Percentiles rank a stretch among this genome's conserved stretches.
These are phyloP conservation scores for Venturia oleaginea DNA, from an alignment of 2,329 filamentous ascomycete species.

Conservation along the genomic window DNA sequence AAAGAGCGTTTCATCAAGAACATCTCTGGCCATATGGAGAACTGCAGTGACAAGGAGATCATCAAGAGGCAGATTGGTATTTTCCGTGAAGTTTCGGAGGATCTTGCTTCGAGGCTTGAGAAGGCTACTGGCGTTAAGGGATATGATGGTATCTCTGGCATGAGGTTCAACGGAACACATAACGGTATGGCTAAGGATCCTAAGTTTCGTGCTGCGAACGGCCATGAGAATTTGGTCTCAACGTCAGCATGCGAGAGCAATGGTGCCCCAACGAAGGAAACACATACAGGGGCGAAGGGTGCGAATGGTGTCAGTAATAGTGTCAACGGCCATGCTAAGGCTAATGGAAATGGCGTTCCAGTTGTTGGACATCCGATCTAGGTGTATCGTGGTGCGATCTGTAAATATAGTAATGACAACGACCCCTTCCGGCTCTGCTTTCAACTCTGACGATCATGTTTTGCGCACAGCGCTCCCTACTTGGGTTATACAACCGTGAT, in stretches of 20 bases:
- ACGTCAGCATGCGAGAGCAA: slow-evolving; percentile 28
- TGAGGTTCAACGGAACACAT: slow-evolving; percentile 52
- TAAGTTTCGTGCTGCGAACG: slow-evolving; percentile 42
- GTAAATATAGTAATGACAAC: neutral
- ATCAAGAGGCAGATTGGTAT: slow-evolving; percentile 57
- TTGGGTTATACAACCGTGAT: too few species aligned
- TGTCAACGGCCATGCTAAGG: neutral
- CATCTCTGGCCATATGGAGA: slow-evolving; percentile 53
- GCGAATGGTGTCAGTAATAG: neutral
- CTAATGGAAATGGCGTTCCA: neutral
- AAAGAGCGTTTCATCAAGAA: slow-evolving; percentile 51
- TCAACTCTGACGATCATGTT: too few species aligned
- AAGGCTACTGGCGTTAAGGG: slow-evolving; percentile 55
- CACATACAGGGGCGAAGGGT: neutral
- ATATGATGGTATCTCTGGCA: slow-evolving; percentile 45
- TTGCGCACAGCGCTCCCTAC: too few species aligned
- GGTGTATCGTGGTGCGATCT: neutral
- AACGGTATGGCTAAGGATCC: slow-evolving; percentile 49
- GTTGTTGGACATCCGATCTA: neutral
- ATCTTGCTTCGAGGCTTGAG: slow-evolving; percentile 49
- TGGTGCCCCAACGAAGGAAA: slow-evolving; percentile 37
- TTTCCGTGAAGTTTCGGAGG: slow-evolving; percentile 53
- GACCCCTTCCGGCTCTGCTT: too few species aligned
- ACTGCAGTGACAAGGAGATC: slow-evolving; percentile 37
- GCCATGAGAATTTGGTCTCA: neutral